Percentiles rank a stretch among this genome's conserved stretches.
phyloP scores from a whole-genome alignment of 495 filamentous ascomycete genomes.

The Aspergillus nidulans region DNA sequence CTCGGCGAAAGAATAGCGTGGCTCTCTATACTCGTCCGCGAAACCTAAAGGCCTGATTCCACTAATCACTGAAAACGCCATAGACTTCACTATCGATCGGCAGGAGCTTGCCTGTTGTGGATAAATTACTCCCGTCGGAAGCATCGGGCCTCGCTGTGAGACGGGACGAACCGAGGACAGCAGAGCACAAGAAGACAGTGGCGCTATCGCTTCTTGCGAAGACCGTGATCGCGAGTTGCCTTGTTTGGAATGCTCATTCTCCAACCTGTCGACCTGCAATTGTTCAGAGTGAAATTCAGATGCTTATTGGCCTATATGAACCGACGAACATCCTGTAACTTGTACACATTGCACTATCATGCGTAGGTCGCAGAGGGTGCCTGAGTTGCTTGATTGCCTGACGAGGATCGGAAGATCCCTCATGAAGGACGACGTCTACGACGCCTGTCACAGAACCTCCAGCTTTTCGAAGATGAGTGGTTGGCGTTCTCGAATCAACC shows the following conservation, averaged over 20 bases:
- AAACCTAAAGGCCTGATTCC: neutral
- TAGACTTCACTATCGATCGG: neutral
- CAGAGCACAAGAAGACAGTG: neutral
- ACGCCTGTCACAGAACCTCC: neutral
- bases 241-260: neutral
- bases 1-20: neutral
- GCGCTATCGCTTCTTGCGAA: neutral
- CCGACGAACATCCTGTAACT: neutral
- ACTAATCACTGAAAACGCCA: neutral
- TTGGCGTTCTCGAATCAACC: neutral
- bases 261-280: neutral
- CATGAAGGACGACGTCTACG: neutral
- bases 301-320: neutral
- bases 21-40: neutral
- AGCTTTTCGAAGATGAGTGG: neutral
- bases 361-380: neutral
- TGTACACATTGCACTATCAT: neutral
- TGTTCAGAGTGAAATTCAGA: neutral
- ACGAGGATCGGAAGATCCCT: neutral
- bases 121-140: constrained; percentile 1
- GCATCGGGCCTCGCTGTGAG: neutral
- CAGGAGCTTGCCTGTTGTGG: neutral
- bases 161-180: constrained; percentile 1
- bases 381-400: neutral
- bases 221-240: neutral